A percentile compares a stretch with the other conserved stretches of the same genome.
phyloP scores from a whole-genome alignment of 352 stramenopile species.

The Globisporangium yorkense region DNA sequence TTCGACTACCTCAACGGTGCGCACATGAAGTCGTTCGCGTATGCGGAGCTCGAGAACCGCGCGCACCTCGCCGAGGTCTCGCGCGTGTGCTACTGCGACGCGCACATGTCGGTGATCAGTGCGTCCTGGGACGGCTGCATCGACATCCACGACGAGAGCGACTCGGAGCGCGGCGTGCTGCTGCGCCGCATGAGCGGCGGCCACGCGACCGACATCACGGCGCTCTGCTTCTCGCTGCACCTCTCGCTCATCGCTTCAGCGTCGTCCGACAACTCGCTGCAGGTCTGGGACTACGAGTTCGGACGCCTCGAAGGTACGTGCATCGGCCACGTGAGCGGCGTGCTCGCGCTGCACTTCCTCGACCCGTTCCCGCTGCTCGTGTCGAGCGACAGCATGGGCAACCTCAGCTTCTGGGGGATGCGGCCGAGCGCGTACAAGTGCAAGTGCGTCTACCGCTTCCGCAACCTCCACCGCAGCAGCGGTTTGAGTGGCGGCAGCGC shows the following conservation, averaged over 20 bases:
- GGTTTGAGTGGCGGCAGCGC: constrained; percentile 21
- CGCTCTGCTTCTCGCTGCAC: constrained; percentile 63
- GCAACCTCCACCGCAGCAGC: constrained; percentile 30
- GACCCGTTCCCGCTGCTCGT: constrained; percentile 69
- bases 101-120: constrained; percentile 82
- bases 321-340: constrained; percentile 62
- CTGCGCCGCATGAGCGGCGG: constrained; percentile 67
- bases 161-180: constrained; percentile 70
- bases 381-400: constrained; percentile 62
- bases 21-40: constrained; percentile 84
- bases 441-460: constrained; percentile 73
- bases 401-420: constrained; percentile 75
- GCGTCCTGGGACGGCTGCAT: constrained; percentile 81
- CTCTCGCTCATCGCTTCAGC: constrained; percentile 77
- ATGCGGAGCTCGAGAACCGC: constrained; percentile 52
- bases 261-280: constrained; percentile 58
- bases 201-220: constrained; percentile 74
- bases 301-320: constrained; percentile 68
- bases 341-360: constrained; percentile 62
- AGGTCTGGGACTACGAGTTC: constrained; percentile 89
- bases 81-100: constrained; percentile 73
- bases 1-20: constrained; percentile 86
- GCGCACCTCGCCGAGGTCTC: constrained; percentile 73
- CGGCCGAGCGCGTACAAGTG: constrained; percentile 54
- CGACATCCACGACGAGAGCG: constrained; percentile 80